Conservation (phyloP, 352 stramenopile genomes). For the Thalassiosira ordinaria region DNA sequence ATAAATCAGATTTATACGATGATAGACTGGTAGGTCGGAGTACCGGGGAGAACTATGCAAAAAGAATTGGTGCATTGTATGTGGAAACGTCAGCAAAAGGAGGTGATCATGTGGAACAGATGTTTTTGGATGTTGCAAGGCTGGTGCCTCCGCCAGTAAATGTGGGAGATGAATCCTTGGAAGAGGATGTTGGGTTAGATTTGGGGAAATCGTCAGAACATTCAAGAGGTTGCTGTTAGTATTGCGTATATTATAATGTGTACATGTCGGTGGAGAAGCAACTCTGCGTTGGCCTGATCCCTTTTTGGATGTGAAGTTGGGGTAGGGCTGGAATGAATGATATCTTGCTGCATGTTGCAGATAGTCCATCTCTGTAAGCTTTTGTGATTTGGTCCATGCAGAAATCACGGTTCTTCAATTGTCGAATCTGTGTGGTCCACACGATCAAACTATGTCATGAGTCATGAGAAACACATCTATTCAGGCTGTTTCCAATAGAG, state of each 20-base stretch:
- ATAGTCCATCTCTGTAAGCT: too few relatives aligned
- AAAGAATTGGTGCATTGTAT: constrained; percentile 48
- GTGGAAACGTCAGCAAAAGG: constrained; percentile 59
- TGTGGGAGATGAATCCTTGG: constrained; percentile 27
- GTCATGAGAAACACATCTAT: too few relatives aligned
- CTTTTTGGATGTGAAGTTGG: too few relatives aligned
- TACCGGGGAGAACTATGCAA: constrained; percentile 47
- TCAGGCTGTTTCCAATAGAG: too few relatives aligned
- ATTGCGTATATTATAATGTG: background rate
- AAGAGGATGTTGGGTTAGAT: constrained; percentile 49
- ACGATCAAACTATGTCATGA: too few relatives aligned
- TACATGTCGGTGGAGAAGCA: too few relatives aligned
- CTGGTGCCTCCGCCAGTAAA: constrained; percentile 25
- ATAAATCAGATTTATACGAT: constrained; percentile 62
- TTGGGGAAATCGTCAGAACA: constrained; percentile 29
- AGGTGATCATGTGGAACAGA: constrained; percentile 39
- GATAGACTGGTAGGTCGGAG: constrained; percentile 38
- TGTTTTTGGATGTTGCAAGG: constrained; percentile 49
- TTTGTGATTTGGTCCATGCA: too few relatives aligned
- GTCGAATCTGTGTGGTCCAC: too few relatives aligned
- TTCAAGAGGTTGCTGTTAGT: constrained; percentile 82
- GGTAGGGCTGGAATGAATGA: too few relatives aligned
- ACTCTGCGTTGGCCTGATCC: too few relatives aligned
- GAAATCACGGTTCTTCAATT: too few relatives aligned
- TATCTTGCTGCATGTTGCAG: too few relatives aligned